Evolutionary conservation across 768 basidiomycete genomes (phyloP), one percentile per base, ranked within the genome.

Genomic region (Mycena pura): DNA sequence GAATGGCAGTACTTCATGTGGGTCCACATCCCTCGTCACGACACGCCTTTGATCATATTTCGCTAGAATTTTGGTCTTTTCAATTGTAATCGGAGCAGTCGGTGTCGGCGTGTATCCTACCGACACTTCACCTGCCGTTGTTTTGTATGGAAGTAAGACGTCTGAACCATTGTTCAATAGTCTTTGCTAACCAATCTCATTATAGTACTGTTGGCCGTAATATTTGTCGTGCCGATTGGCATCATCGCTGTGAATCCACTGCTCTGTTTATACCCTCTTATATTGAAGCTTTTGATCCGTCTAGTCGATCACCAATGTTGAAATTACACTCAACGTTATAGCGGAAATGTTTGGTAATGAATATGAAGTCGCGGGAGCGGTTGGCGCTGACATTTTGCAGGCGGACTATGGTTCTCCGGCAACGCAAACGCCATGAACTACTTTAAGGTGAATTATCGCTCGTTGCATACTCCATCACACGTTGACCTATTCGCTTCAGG

Each of bases 1-100:
- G 73, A 77, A 31, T 82, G 76, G 77, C 80, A 79, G 77, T 83
- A 83, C 62, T 67, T 72, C 17, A 21, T 58, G 61, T 24, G 50
- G 51, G 64, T 41, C 70, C 28, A 31, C 19, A 19, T n/a, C 5
- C n/a, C n/a, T n/a, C n/a, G n/a, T n/a, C n/a, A n/a, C n/a, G n/a
- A n/a, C n/a, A n/a, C n/a, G n/a, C n/a, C n/a, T n/a, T n/a, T n/a
- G n/a, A n/a, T n/a, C 6, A 15, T 1, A 5, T 28, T 28, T 3
- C 5, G 5, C 41, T n/a, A 63, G 51, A 6, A 46, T 76, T 19
- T 66, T 73, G 40, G 49, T 75, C 22, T 36, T 70, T 48, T 70
- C 73, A 13, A 67, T 78, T 53, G 67, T 53, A 3, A 19, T 78
- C 10, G 77, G 73, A 6, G 67, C 75, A 9, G 68, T 68, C 1